A percentile compares a stretch with the other conserved stretches of the same genome.
Evolutionary conservation across 129 eudicot species (phyloP).

Genomic region (Flaveria sonorensis): DNA sequence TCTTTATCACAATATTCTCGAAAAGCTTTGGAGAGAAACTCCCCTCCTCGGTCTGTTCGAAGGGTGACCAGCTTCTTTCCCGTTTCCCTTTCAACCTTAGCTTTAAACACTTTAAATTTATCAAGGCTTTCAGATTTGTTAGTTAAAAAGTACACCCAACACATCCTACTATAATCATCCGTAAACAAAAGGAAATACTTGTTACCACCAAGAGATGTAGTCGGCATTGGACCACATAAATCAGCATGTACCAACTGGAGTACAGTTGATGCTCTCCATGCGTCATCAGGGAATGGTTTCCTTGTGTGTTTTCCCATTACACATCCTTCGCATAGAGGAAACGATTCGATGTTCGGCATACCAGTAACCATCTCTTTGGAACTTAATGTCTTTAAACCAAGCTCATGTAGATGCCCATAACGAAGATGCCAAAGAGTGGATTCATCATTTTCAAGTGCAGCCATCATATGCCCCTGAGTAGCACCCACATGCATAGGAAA

Average conservation of each 20-base stretch:
- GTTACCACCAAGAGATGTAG: not conserved
- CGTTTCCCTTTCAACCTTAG: not conserved
- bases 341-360: too few relatives aligned
- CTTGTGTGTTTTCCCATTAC: too few relatives aligned
- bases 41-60: not conserved
- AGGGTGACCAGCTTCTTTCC: not conserved
- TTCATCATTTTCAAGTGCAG: too few relatives aligned
- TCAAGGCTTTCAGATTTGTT: not conserved
- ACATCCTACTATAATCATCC: not conserved
- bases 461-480: too few relatives aligned
- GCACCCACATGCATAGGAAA: too few relatives aligned
- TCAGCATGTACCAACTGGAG: not conserved
- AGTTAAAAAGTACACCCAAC: not conserved
- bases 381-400: too few relatives aligned
- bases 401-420: too few relatives aligned
- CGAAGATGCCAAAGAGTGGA: too few relatives aligned
- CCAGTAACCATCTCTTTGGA: too few relatives aligned
- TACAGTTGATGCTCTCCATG: not conserved
- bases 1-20: not conserved
- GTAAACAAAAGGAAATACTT: not conserved
- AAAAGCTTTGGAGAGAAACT: not conserved
- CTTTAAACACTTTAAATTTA: not conserved
- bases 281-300: not conserved
- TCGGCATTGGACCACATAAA: not conserved
- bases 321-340: too few relatives aligned